phyloP scores from a whole-genome alignment of 805 yeast species.

The Sugiyamaella marilandica region DNA sequence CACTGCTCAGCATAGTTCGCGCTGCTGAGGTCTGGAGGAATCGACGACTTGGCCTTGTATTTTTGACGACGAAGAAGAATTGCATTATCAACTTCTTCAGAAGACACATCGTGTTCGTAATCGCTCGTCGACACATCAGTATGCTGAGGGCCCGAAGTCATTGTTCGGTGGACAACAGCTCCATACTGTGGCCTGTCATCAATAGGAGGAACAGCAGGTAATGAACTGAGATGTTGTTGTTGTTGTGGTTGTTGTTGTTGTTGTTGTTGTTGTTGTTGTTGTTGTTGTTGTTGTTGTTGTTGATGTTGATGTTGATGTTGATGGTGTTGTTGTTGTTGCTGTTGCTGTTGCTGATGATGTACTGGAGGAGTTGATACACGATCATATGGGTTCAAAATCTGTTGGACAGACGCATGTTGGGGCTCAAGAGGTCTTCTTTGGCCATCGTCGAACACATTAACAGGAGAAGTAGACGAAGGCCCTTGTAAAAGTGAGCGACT shows the following conservation, averaged over 20 bases:
- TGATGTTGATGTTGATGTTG: constrained; percentile 16
- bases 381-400: background rate
- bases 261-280: constrained; percentile 13
- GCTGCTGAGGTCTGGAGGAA: constrained; percentile 35
- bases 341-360: constrained; percentile 15
- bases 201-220: constrained; percentile 5
- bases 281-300: constrained; percentile 13
- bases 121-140: background rate
- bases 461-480: constrained; percentile 6
- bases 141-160: background rate
- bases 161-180: constrained; percentile 3
- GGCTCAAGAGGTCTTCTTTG: background rate
- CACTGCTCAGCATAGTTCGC: constrained; percentile 37
- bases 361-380: constrained; percentile 5
- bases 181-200: background rate
- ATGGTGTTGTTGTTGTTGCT: constrained; percentile 12
- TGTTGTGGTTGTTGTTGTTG: constrained; percentile 12
- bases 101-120: constrained; percentile 1
- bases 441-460: background rate
- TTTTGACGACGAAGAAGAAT: constrained; percentile 12
- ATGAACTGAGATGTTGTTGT: constrained; percentile 11
- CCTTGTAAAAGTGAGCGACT: constrained; percentile 11
- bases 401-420: background rate
- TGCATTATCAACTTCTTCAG: constrained; percentile 9
- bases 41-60: constrained; percentile 37